A percentile compares a stretch with the other conserved stretches of the same genome.
Evolutionary conservation across 257 asterid species (phyloP).

Genomic region (Cinchona pubescens): DNA sequence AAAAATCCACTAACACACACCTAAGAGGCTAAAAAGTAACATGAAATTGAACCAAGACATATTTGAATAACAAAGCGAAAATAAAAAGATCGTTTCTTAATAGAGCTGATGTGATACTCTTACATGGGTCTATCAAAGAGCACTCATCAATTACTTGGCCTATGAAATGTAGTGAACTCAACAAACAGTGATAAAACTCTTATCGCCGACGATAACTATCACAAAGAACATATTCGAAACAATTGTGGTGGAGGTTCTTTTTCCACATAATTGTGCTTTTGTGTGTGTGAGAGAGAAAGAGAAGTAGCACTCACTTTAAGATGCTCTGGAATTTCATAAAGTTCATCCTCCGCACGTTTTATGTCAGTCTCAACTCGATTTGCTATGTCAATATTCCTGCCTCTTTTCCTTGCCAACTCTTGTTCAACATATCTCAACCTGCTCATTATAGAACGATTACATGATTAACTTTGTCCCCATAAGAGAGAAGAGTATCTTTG

Average conservation of each 20-base stretch:
- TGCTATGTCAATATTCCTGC: conserved; percentile 54
- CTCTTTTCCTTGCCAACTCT: conserved; percentile 87
- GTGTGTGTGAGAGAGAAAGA: neutral
- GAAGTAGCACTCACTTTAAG: conserved; percentile 59
- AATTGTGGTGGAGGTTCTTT: neutral
- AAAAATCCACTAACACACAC: too few species aligned
- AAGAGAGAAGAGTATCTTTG: too few species aligned
- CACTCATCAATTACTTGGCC: neutral
- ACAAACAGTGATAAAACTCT: neutral
- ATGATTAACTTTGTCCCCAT: too few species aligned
- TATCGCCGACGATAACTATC: too few species aligned
- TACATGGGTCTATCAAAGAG: too few species aligned
- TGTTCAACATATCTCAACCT: conserved; percentile 92
- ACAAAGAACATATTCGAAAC: too few species aligned
- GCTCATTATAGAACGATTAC: conserved; percentile 18
- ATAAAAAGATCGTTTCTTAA: neutral
- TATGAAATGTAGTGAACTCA: neutral
- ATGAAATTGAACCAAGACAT: too few species aligned
- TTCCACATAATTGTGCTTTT: neutral
- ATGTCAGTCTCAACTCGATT: conserved; percentile 64
- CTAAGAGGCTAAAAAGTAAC: too few species aligned
- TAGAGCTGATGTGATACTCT: neutral
- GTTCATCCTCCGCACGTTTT: conserved; percentile 82
- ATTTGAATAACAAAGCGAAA: neutral
- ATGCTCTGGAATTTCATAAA: conserved; percentile 86